Evolutionary conservation across 2,329 filamentous ascomycete species (phyloP).

Genomic region (Penicillium vulpinum): DNA sequence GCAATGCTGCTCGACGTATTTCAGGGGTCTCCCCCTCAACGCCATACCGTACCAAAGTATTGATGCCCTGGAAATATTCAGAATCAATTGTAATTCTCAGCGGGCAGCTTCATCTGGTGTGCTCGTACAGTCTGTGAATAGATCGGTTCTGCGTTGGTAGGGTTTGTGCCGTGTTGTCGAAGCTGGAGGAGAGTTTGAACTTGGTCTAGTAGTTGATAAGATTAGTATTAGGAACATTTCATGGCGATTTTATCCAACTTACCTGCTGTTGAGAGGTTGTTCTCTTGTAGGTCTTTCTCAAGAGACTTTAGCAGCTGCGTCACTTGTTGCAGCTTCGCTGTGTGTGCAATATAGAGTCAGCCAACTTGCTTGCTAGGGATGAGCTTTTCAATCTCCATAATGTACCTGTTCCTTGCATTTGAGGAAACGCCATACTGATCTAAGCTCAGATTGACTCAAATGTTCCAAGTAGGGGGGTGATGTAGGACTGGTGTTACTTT

Average conservation of each 20-base stretch:
- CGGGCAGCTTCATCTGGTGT: background rate
- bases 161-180: conserved; percentile 75
- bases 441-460: background rate
- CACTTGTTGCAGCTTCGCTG: conserved; percentile 70
- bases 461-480: background rate
- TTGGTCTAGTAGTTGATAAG: conserved; percentile 29
- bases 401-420: conserved; percentile 32
- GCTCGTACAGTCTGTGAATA: conserved; percentile 71
- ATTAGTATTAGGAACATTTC: background rate
- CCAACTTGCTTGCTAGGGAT: background rate
- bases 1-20: conserved; percentile 72
- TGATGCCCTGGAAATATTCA: conserved; percentile 63
- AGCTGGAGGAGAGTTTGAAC: conserved; percentile 58
- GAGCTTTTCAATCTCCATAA: background rate
- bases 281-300: conserved; percentile 61
- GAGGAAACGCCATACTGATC: conserved; percentile 26
- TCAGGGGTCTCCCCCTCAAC: conserved; percentile 65
- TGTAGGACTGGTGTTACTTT: background rate
- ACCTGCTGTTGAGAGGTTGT: conserved; percentile 62
- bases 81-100: conserved; percentile 1
- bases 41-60: conserved; percentile 69
- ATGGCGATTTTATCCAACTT: conserved; percentile 30
- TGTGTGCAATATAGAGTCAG: conserved; percentile 2
- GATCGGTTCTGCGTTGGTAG: conserved; percentile 72
- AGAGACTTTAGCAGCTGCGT: conserved; percentile 64